Base-by-base conservation (phyloP, 176 grass and related monocot species). In the Lolium multiflorum region DNA sequence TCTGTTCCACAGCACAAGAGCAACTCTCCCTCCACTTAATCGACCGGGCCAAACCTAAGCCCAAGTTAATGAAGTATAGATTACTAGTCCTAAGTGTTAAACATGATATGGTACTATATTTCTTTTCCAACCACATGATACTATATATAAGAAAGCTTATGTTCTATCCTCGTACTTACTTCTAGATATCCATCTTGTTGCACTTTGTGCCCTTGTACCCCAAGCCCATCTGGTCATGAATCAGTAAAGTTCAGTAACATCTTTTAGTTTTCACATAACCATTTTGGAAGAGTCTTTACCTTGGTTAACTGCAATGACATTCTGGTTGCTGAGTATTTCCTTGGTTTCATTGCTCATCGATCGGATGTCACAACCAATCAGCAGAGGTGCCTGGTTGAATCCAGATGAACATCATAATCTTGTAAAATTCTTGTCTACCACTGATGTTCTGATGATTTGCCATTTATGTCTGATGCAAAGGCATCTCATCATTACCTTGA, bases 301-400 rank as follows among this genome's bases (percentile, higher is more conserved):
- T 91, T 97, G 94, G 77, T 92, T 97, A 79, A 97, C 82, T 66
- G 92, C 90, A 77, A 97, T 94, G 68, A 94, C 92, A 65, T 94
- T 91, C 43, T 74, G 57, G 51, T 97, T 97, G 57, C 86, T 71
- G 55, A 97, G 78, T 35, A 97, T 91, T 39, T 77, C 61, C 80
- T 78, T 72, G 41, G 92, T 85, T 54, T 89, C 88, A 0, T 86
- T 64, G 11, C 63, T 87, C 73, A 97, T 87, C 0, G 84, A 92
- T 37, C 52, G 44, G 7, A 97, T 47, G 86, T 94, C 95, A 0
- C 92, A 94, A 11, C 95, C 92, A 70, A 94, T 86, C 56, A 97
- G 61, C 24, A 97, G 86, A 73, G 95, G 95, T 50, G 92, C 90
- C 95, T 97, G 66, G 41, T 74, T 61, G 44, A 79, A 49, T 66